These are phyloP conservation scores for Geotrichum reessii DNA, from an alignment of 1,139 yeast species.

Conservation along the genomic window DNA sequence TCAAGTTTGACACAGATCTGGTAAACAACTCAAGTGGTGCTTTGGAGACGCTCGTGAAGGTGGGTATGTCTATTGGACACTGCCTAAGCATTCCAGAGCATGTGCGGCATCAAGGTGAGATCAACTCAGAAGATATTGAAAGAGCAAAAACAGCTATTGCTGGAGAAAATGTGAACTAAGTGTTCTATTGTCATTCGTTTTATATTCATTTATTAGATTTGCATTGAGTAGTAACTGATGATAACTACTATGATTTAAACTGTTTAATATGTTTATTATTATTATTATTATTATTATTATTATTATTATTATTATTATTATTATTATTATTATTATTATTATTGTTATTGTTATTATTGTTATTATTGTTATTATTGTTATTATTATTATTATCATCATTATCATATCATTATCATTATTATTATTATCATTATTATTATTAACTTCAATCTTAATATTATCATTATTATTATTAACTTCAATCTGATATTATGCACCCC, in stretches of 20 bases:
- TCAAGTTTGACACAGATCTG: constrained; percentile 69
- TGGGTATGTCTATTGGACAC: constrained; percentile 92
- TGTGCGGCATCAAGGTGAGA: constrained; percentile 20
- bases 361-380: background rate
- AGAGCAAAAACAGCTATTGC: constrained; percentile 25
- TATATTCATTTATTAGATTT: background rate
- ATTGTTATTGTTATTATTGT: background rate
- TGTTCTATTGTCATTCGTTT: background rate
- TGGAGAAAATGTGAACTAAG: constrained; percentile 20
- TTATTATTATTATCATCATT: background rate
- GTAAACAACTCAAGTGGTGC: constrained; percentile 58
- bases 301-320: background rate
- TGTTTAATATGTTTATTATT: background rate
- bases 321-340: background rate
- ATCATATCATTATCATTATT: background rate
- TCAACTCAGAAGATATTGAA: constrained; percentile 24
- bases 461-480: background rate
- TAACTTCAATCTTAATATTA: background rate
- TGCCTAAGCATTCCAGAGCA: constrained; percentile 29
- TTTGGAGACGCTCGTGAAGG: constrained; percentile 76
- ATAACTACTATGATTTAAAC: background rate
- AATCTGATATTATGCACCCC: no score
- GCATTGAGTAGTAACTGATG: background rate
- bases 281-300: background rate
- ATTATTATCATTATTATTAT: background rate